Evolutionary conservation across 2,329 filamentous ascomycete genomes (phyloP).

Genomic region (Gremmenia infestans): DNA sequence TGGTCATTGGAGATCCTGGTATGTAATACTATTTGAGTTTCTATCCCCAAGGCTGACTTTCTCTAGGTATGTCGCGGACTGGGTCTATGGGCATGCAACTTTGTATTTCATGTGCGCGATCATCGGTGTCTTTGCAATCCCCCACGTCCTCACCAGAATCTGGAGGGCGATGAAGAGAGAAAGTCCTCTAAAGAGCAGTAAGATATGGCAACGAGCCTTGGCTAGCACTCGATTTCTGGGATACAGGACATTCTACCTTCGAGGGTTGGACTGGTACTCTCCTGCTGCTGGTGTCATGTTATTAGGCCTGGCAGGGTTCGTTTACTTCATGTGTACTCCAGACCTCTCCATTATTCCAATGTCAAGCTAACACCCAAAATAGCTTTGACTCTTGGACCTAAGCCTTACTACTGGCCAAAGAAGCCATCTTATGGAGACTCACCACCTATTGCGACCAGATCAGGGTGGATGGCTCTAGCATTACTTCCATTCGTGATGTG

Average conservation of each 20-base stretch:
- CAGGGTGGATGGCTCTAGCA: constrained; percentile 86
- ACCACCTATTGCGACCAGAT: constrained; percentile 75
- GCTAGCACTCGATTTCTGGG: constrained; percentile 4
- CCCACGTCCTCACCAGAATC: constrained; percentile 1
- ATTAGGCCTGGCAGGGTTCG: constrained; percentile 5
- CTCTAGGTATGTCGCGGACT: constrained; percentile 13
- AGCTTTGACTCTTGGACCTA: constrained; percentile 12
- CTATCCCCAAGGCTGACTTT: too few relatives aligned
- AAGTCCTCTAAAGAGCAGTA: not conserved
- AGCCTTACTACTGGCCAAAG: constrained; percentile 21
- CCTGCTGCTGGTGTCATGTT: constrained; percentile 11
- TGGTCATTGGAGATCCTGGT: constrained; percentile 14
- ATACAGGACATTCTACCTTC: constrained; percentile 9
- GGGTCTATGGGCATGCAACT: constrained; percentile 11
- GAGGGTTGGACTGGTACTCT: constrained; percentile 10
- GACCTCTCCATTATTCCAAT: not conserved
- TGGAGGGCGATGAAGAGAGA: not conserved
- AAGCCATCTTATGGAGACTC: constrained; percentile 50
- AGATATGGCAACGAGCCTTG: not conserved
- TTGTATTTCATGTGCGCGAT: constrained; percentile 13
- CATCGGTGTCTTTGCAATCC: constrained; percentile 10
- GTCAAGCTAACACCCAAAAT: not conserved
- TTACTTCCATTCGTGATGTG: constrained; percentile 61
- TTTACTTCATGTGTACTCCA: constrained; percentile 14
- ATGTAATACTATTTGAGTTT: not conserved